Evolutionary conservation across 345 rosid species (phyloP), one percentile per base, ranked within the genome.

Genomic region (Tarenaya hassleriana): DNA sequence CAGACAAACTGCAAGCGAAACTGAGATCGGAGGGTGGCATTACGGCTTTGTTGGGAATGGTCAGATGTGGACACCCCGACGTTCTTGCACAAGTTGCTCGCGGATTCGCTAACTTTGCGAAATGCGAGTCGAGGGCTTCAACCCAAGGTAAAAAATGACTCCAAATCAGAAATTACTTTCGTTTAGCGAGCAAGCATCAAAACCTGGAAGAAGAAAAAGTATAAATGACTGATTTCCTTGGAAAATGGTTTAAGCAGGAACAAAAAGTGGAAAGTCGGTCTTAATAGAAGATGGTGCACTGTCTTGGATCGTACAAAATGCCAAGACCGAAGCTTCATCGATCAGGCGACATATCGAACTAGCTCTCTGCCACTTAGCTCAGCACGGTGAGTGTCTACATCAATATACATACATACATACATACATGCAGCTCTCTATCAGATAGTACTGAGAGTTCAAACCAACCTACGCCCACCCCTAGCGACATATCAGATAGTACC

Each of bases 11-110:
- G 71, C 97, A 94, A 69, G 60, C 61, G 29, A 80, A 81, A 62
- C 77, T 88, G 58, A 78, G 94, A 74, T 81, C 77, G 31, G 99
- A 94, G 70, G 99, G 99, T 10, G 99, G 99, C 57, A 76, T 88
- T 51, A 88, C 88, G 73, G 95, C 96, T 41, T 74, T 94, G 72
- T 71, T 94, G 55, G 99, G 92, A 61, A 88, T 94, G 94, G 99
- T 88, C 15, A 78, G 78, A 69, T 83, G 88, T 62, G 79, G 78
- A 68, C 95, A 94, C 69, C 83, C 87, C 6, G 97, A 94, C 34
- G 99, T 94, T 55, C 97, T 94, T 63, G 95, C 97, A 21, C 97
- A 94, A 78, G 89, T 94, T 75, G 99, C 97, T 71, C 94, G 99
- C 10, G 99, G 97, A 41, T 78, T 94, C 42, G 97, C 99, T 12